Conservation (phyloP, 2,329 filamentous ascomycete genomes). For the Beauveria sp. region DNA sequence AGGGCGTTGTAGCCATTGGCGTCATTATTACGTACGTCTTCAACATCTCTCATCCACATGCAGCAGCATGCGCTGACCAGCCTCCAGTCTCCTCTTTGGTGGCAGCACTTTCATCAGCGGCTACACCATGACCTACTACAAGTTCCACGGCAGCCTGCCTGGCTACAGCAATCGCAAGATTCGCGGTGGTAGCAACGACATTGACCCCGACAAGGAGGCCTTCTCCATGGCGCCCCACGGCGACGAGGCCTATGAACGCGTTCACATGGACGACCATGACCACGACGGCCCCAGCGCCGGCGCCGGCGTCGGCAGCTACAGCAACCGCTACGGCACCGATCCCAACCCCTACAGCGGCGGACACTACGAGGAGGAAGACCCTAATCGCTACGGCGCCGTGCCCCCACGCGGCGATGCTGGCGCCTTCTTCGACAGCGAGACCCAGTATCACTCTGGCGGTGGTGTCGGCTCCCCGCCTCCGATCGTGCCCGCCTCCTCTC, state of each 20-base stretch:
- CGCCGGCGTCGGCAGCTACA: conserved; percentile 21
- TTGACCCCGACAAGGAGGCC: conserved; percentile 62
- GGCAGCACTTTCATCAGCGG: conserved; percentile 48
- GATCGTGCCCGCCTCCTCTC: conserved; percentile 12
- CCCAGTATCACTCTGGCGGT: conserved; percentile 36
- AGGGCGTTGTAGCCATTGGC: conserved; percentile 54
- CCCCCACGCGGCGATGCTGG: conserved; percentile 27
- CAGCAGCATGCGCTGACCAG: conserved; percentile 5
- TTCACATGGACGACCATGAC: conserved; percentile 50
- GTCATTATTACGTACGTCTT: conserved; percentile 53
- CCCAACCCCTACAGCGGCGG: conserved; percentile 30
- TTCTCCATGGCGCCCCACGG: conserved; percentile 62
- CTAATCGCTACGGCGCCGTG: conserved; percentile 31
- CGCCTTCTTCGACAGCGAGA: conserved; percentile 42
- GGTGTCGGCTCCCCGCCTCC: conserved; percentile 3
- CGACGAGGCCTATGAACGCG: conserved; percentile 57
- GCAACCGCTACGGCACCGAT: conserved; percentile 27
- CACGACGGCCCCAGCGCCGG: conserved; percentile 24
- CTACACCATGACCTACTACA: conserved; percentile 55
- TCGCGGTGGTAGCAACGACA: conserved; percentile 38
- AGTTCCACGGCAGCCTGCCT: conserved; percentile 53
- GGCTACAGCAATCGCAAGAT: conserved; percentile 48
- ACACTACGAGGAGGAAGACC: conserved; percentile 30
- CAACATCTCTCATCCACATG: neutral
- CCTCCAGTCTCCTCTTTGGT: conserved; percentile 47